A percentile compares a stretch with the other conserved stretches of the same genome.
Evolutionary conservation across 2,329 filamentous ascomycete genomes (phyloP).

Genomic region (Calonectria fujianensis): DNA sequence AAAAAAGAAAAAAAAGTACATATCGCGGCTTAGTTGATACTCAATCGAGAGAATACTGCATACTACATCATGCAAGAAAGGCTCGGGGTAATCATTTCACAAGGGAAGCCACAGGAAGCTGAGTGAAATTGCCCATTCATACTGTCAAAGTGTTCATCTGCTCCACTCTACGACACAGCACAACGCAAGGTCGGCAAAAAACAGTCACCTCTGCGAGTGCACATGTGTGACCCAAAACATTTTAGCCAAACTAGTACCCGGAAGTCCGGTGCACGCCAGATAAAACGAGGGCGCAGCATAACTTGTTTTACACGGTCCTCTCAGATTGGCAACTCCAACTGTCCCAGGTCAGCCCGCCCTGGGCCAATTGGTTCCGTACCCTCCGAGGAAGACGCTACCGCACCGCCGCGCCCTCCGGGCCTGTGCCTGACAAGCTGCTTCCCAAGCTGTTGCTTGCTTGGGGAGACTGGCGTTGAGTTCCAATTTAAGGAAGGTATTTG

Average conservation of each 20-base stretch:
- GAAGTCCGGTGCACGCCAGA: not conserved
- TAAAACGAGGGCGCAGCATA: not conserved
- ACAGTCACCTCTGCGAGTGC: not conserved
- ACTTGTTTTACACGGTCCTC: not conserved
- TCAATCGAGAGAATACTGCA: constrained; percentile 5
- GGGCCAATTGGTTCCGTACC: constrained; percentile 51
- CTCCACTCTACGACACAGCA: constrained; percentile 6
- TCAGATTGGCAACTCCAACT: constrained; percentile 13
- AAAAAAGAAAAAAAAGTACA: not conserved
- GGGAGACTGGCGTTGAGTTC: constrained; percentile 25
- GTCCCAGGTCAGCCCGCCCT: constrained; percentile 36
- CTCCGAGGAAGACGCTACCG: constrained; percentile 64
- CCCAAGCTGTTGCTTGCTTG: constrained; percentile 48
- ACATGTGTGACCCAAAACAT: not conserved
- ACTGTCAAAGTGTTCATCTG: not conserved
- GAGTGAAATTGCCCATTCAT: not conserved
- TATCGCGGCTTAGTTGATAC: not conserved
- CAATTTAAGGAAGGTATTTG: no score
- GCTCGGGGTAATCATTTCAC: constrained; percentile 12
- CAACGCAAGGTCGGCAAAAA: constrained; percentile 6
- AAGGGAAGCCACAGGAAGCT: not conserved
- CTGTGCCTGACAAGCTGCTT: constrained; percentile 64
- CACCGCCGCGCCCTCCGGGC: constrained; percentile 65
- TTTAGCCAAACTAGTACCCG: not conserved
- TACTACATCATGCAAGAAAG: constrained; percentile 27